These are phyloP conservation scores for Rhizophora mangle DNA, from an alignment of 345 rosid species.

Conservation along the genomic window DNA sequence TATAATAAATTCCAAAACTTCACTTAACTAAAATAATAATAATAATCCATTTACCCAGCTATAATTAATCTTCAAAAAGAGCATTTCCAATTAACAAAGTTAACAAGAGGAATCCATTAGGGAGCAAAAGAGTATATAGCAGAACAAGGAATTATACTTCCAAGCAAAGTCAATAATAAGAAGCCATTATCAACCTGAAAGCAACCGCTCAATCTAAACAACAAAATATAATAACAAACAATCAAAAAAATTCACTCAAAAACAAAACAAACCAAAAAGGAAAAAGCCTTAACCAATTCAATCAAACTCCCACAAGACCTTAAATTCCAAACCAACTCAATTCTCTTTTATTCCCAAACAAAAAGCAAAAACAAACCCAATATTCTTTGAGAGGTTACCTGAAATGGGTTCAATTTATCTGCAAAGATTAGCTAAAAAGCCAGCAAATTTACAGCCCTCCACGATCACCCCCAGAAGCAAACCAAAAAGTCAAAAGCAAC, in stretches of 20 bases:
- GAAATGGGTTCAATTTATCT: neutral
- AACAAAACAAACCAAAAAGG: neutral
- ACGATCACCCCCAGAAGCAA: neutral
- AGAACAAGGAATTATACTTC: neutral
- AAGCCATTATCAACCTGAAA: neutral
- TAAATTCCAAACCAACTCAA: neutral
- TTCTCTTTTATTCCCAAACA: no score
- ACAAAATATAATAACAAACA: neutral
- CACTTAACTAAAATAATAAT: no score
- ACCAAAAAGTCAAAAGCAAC: neutral
- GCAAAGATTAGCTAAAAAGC: neutral
- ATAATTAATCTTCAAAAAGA: neutral
- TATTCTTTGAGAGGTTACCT: conserved; percentile 4
- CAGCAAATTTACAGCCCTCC: neutral
- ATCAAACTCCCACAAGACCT: conserved; percentile 2
- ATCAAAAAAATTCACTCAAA: neutral
- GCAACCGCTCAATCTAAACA: neutral
- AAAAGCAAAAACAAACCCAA: neutral
- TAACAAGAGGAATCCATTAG: neutral
- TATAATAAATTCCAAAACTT: no score
- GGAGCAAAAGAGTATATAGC: neutral
- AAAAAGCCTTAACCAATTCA: neutral
- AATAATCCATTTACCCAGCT: no score
- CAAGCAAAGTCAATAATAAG: neutral
- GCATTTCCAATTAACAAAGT: neutral